These are phyloP conservation scores for Corylus avellana DNA, from an alignment of 306 rosid genomes.

Conservation along the genomic window DNA sequence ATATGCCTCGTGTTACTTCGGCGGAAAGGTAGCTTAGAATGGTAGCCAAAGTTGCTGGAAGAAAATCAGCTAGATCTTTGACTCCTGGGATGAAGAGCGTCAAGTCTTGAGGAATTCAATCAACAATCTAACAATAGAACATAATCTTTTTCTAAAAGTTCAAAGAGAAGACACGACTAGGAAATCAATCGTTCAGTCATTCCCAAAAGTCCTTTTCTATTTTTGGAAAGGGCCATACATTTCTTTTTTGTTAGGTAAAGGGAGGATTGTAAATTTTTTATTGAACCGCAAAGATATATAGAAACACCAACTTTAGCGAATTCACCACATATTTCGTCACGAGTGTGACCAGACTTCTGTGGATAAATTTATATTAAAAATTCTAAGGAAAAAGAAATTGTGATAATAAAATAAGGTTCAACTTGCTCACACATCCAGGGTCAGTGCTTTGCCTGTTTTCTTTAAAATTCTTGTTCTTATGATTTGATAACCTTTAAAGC, in stretches of 20 bases:
- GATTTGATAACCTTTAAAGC: background rate
- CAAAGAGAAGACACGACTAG: background rate
- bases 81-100: constrained; percentile 58
- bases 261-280: background rate
- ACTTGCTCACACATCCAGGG: background rate
- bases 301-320: background rate
- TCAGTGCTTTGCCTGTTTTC: background rate
- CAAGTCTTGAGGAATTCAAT: constrained; percentile 14
- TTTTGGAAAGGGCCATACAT: background rate
- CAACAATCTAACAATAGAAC: constrained; percentile 13
- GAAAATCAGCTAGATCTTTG: constrained; percentile 87
- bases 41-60: constrained; percentile 88
- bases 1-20: constrained; percentile 92
- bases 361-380: background rate
- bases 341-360: background rate
- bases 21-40: constrained; percentile 86
- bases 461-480: background rate
- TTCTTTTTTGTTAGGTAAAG: background rate
- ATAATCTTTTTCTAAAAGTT: background rate
- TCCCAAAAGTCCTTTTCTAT: background rate
- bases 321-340: background rate
- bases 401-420: background rate
- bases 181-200: background rate
- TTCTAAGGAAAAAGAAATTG: background rate
- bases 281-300: background rate